phyloP scores from a whole-genome alignment of 192 early-diverging fungal species.

The Backusella parvicylindrica region DNA sequence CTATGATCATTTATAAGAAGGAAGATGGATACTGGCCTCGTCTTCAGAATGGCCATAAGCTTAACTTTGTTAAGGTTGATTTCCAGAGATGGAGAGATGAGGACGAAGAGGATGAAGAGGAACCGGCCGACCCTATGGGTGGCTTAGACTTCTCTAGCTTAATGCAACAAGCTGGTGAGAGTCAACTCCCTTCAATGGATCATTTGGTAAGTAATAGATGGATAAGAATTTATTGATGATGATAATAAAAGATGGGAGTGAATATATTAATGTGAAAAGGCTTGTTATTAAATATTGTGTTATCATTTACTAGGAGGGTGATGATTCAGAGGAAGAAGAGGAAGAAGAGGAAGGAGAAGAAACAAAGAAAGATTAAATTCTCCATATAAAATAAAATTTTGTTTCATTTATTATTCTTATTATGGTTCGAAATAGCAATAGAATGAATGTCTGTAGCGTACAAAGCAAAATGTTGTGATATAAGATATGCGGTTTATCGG shows the following conservation, averaged over 20 bases:
- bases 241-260: not conserved
- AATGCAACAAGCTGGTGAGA: conserved; percentile 46
- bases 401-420: not conserved
- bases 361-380: not conserved
- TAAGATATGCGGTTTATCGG: not conserved
- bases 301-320: not conserved
- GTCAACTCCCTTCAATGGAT: conserved; percentile 22
- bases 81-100: conserved; percentile 91
- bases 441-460: not conserved
- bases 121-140: conserved; percentile 34
- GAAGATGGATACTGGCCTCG: conserved; percentile 79
- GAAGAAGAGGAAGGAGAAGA: not conserved
- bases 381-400: not conserved
- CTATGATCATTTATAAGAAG: conserved; percentile 75
- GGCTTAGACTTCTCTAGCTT: conserved; percentile 60
- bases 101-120: conserved; percentile 87
- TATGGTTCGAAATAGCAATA: no score
- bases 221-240: not conserved
- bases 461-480: not conserved
- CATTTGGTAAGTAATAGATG: conserved; percentile 3
- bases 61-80: conserved; percentile 85
- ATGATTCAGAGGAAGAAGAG: not conserved
- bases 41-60: conserved; percentile 67
- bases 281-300: not conserved
- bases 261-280: not conserved